A percentile compares a stretch with the other conserved stretches of the same genome.
phyloP scores from a whole-genome alignment of 2,329 filamentous ascomycete genomes.

The Metarhizium humberi region DNA sequence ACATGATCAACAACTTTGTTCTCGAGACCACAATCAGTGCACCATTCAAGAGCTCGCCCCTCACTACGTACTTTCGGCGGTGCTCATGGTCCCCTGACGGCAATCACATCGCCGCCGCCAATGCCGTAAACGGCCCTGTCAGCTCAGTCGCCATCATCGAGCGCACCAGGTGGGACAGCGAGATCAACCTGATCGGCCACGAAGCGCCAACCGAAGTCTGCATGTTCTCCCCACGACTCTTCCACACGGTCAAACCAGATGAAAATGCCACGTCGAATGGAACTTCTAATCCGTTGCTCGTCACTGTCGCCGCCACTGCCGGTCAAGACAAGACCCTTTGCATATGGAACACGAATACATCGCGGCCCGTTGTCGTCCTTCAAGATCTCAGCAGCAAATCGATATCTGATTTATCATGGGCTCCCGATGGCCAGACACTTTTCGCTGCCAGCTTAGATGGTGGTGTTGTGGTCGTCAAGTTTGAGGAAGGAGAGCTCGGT shows the following conservation, averaged over 20 bases:
- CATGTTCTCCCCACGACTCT: conserved; percentile 89
- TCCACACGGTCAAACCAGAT: conserved; percentile 60
- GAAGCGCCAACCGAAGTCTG: conserved; percentile 96
- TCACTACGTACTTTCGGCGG: conserved; percentile 93
- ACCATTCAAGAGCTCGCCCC: conserved; percentile 82
- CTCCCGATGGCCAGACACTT: conserved; percentile 78
- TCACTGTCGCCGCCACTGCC: conserved; percentile 93
- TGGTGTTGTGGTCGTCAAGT: conserved; percentile 71
- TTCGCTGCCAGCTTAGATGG: conserved; percentile 86
- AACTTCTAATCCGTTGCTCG: conserved; percentile 39
- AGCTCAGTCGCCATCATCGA: conserved; percentile 96
- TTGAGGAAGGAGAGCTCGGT: conserved; percentile 80
- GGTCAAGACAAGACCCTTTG: conserved; percentile 95
- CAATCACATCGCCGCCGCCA: conserved; percentile 92
- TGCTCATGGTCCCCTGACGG: conserved; percentile 98
- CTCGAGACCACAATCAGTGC: conserved; percentile 83
- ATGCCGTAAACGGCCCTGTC: conserved; percentile 93
- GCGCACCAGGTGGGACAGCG: conserved; percentile 83
- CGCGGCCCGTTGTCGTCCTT: conserved; percentile 79
- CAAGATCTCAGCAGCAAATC: conserved; percentile 86
- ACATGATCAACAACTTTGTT: conserved; percentile 94
- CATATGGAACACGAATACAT: conserved; percentile 96
- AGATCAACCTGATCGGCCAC: conserved; percentile 95
- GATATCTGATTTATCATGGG: conserved; percentile 91
- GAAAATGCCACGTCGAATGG: conserved; percentile 39